These are phyloP conservation scores for Telfairia occidentalis DNA, from an alignment of 331 rosid species.

Conservation along the genomic window DNA sequence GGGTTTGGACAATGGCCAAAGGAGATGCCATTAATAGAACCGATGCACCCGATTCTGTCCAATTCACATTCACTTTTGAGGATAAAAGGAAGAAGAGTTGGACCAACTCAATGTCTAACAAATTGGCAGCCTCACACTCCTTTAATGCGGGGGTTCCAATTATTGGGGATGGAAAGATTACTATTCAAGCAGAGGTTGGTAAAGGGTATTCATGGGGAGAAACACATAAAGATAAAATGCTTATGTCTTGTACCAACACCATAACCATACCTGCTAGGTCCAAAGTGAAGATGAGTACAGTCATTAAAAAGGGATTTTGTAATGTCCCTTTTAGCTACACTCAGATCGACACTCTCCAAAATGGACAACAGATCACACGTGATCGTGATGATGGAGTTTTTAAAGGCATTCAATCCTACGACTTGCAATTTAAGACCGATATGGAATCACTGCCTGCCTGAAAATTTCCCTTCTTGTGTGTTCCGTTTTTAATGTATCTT, in stretches of 20 bases:
- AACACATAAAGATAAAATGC: background rate
- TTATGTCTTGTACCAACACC: background rate
- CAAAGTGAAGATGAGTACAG: background rate
- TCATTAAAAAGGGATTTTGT: no score
- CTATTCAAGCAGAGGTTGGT: background rate
- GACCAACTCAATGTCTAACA: background rate
- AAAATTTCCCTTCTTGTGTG: no score
- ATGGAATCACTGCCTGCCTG: no score
- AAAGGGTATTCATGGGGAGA: background rate
- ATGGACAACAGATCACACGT: background rate
- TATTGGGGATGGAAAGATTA: background rate
- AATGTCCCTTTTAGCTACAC: background rate
- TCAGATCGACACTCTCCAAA: background rate
- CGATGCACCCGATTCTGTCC: background rate
- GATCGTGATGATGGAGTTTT: background rate
- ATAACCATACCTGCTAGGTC: background rate
- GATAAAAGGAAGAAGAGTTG: background rate
- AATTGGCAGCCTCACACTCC: background rate
- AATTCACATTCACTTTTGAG: background rate
- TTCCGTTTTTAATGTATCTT: no score
- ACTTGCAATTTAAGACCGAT: background rate
- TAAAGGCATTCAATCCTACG: background rate
- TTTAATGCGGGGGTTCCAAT: background rate
- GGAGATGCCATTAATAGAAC: background rate
- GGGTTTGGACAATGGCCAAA: background rate